Evolutionary conservation across 176 grass and related monocot genomes (phyloP).

Genomic region (Tuctoria greenei): DNA sequence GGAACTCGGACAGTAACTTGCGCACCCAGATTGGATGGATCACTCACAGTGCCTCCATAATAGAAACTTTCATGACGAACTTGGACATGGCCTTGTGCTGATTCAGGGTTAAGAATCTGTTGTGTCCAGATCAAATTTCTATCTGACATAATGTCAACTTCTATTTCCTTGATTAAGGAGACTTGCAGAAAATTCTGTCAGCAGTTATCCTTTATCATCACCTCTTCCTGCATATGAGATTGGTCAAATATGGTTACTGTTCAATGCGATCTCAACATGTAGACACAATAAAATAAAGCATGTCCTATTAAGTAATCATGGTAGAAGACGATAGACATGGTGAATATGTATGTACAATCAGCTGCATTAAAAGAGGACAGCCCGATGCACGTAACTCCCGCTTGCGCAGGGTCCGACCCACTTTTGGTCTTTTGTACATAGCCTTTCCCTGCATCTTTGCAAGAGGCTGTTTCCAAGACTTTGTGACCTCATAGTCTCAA

Average conservation of each 20-base stretch:
- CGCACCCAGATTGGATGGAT: conserved; percentile 29
- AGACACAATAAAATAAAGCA: conserved; percentile 17
- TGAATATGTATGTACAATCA: conserved; percentile 5
- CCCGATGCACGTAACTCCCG: too few relatives aligned
- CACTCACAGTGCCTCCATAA: conserved; percentile 34
- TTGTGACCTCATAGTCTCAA: too few relatives aligned
- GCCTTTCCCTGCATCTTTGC: too few relatives aligned
- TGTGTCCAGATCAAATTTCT: conserved; percentile 49
- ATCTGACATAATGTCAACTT: conserved; percentile 33
- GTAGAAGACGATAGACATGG: conserved; percentile 15
- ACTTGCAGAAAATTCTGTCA: conserved; percentile 16
- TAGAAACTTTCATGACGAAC: conserved; percentile 37
- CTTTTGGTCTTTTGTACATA: too few relatives aligned
- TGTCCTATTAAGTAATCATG: not conserved
- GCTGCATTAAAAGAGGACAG: too few relatives aligned
- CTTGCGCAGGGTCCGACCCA: too few relatives aligned
- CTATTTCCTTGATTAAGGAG: conserved; percentile 30
- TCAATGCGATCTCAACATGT: conserved; percentile 13
- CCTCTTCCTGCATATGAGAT: conserved; percentile 38
- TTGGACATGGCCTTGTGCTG: conserved; percentile 36
- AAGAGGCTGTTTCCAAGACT: too few relatives aligned
- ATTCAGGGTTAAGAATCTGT: conserved; percentile 42
- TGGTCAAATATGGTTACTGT: conserved; percentile 33
- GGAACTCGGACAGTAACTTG: conserved; percentile 41
- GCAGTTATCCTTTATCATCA: conserved; percentile 45